Evolutionary conservation across 2,329 filamentous ascomycete species (phyloP), one percentile per base, ranked within the genome.

Genomic region (Fusarium acutatum): DNA sequence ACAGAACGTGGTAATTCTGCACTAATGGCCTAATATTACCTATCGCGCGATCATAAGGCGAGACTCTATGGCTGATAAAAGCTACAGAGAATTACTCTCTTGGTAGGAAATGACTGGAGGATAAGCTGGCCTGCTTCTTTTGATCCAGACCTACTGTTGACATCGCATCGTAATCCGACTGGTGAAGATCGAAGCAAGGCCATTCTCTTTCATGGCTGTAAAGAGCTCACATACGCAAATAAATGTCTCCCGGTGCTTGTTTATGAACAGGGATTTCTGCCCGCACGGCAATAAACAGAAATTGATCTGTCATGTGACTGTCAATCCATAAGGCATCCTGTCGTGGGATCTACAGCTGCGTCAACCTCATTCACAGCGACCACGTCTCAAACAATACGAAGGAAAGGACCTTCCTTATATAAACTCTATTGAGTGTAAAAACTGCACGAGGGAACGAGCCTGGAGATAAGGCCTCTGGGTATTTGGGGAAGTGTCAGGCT

Each of bases 391-490:
- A 26, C 1, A 26, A 15, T 11, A 35, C n/a, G 9, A 52, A 14
- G 8, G 3, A 26, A 26, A 24, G 7, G 30, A 8, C 9, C 17
- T 35, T 20, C 3, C 8, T 3, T 24, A 11, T 11, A 3, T 0
- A 20, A 6, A 10, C 0, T 20, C 6, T 6, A 24, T 34, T 14
- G 5, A 20, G 12, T 8, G 0, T 11, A 15, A 0, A 3, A 8
- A 7, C 20, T 20, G 0, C 6, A 24, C 12, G 3, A 2, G 9
- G 30, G 6, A 20, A 6, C 2, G 12, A 34, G n/a, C n/a, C 30
- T 15, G 17, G 17, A 52, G 6, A 24, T 8, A 6, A 20, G 9
- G 7, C 6, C 8, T 5, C 28, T n/a, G 44, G 24, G 22, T 13
- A 18, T 17, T 4, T 18, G 10, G 15, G 10, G 7, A n/a, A n/a